Conservation (phyloP, 768 basidiomycete species). For the Termitomyces heimii region DNA sequence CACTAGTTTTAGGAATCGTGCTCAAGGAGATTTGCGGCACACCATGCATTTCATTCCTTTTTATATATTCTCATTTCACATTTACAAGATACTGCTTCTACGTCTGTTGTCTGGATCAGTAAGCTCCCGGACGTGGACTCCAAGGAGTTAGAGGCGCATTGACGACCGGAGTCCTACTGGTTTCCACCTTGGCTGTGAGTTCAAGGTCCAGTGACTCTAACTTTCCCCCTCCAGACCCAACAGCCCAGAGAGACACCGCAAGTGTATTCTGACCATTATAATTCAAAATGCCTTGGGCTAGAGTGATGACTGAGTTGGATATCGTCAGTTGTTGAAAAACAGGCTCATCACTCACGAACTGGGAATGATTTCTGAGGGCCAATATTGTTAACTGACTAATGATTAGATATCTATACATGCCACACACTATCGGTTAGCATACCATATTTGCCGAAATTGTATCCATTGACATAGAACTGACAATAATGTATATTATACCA, state of each 20-base stretch:
- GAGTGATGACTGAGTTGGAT: not conserved
- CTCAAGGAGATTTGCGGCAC: not conserved
- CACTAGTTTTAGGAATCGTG: not conserved
- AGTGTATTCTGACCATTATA: constrained; percentile 42
- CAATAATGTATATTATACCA: not conserved
- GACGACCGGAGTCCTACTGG: constrained; percentile 25
- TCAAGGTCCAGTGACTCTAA: constrained; percentile 32
- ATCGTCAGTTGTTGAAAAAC: not conserved
- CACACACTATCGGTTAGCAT: constrained; percentile 1
- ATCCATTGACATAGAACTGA: constrained; percentile 38
- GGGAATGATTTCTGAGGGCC: constrained; percentile 37
- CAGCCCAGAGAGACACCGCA: constrained; percentile 43
- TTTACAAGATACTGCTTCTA: not conserved
- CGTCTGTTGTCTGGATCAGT: constrained; percentile 12
- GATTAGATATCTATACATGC: not conserved
- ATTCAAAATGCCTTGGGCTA: constrained; percentile 46
- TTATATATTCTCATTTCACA: not conserved
- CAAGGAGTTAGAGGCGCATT: constrained; percentile 29
- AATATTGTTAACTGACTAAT: constrained; percentile 30
- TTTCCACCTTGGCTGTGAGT: constrained; percentile 32
- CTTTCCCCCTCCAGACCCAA: constrained; percentile 32
- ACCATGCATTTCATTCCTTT: not conserved
- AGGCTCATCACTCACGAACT: constrained; percentile 28
- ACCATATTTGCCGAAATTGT: constrained; percentile 40
- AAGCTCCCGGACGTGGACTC: constrained; percentile 25